Conservation (phyloP, 768 basidiomycete genomes). For the Pulveroboletus ravenelii region DNA sequence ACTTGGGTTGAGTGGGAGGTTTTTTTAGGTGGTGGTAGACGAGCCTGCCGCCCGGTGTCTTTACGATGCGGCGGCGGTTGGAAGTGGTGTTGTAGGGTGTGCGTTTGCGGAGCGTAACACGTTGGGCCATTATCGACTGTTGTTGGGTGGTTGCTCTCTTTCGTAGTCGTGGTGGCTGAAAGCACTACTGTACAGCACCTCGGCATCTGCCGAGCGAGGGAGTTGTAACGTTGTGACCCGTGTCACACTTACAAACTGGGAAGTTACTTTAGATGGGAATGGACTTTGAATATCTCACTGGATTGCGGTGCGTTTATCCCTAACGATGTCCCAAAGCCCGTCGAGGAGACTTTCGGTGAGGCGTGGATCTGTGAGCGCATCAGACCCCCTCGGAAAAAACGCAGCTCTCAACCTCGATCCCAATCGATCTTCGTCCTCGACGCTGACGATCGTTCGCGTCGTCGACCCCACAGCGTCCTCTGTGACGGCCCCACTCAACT, state of each 20-base stretch:
- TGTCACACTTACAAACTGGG: conserved; percentile 3
- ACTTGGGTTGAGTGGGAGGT: conserved; percentile 85
- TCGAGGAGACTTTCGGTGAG: conserved; percentile 43
- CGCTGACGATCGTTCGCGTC: conserved; percentile 73
- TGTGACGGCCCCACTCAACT: conserved; percentile 17
- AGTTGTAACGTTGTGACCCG: neutral
- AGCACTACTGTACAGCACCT: conserved; percentile 18
- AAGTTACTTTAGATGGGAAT: neutral
- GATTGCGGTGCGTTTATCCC: neutral
- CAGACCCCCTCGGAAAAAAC: conserved; percentile 64
- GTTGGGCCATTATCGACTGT: conserved; percentile 79
- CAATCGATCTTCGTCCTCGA: conserved; percentile 53
- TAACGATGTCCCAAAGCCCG: conserved; percentile 17
- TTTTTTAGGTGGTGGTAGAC: conserved; percentile 99
- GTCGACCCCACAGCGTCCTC: conserved; percentile 30
- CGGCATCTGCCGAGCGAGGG: conserved; percentile 14
- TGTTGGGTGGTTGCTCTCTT: neutral
- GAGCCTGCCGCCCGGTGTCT: conserved; percentile 97
- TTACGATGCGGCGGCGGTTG: conserved; percentile 90
- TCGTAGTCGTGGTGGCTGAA: conserved; percentile 16
- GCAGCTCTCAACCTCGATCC: conserved; percentile 48
- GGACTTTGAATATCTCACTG: neutral
- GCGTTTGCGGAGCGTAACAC: conserved; percentile 98
- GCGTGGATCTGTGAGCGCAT: conserved; percentile 63
- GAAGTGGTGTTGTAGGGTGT: conserved; percentile 98